Conservation (phyloP, 2,329 filamentous ascomycete species). For the Calonectria hongkongensis region DNA sequence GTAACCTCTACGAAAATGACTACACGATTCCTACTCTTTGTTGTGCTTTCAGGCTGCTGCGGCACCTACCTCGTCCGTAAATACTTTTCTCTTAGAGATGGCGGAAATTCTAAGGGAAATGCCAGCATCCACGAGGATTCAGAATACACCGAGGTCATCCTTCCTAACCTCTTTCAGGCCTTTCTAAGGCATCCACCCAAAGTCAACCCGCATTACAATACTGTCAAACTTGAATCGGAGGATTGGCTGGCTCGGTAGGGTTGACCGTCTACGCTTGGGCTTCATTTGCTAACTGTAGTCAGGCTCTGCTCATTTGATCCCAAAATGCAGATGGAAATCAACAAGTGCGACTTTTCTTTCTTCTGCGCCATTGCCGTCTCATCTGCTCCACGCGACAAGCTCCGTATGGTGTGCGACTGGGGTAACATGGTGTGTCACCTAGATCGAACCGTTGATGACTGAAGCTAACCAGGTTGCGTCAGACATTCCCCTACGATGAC, state of each 20-base stretch:
- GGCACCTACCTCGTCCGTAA: background rate
- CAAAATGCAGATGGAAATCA: background rate
- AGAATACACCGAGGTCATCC: background rate
- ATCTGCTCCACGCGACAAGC: background rate
- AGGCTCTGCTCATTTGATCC: conserved; percentile 1
- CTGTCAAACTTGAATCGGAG: conserved; percentile 17
- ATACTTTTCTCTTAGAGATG: background rate
- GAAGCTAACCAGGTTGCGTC: background rate
- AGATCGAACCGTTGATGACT: background rate
- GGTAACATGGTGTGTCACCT: conserved; percentile 7
- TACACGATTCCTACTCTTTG: background rate
- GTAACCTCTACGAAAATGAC: background rate
- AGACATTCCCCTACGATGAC: conserved; percentile 25
- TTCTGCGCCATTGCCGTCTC: conserved; percentile 4
- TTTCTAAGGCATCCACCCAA: conserved; percentile 8
- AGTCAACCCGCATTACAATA: background rate
- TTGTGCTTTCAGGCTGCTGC: background rate
- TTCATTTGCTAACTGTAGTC: background rate
- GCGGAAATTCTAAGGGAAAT: background rate
- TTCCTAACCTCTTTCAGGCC: background rate
- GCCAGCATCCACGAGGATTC: background rate
- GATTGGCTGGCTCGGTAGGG: background rate
- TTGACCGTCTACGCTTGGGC: background rate
- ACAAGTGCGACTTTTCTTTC: conserved; percentile 21
- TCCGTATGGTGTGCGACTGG: conserved; percentile 21